Percentiles rank a stretch among this genome's conserved stretches.
Conservation (phyloP, 2,329 filamentous ascomycete species). For the Aspergillus novoparasiticus region DNA sequence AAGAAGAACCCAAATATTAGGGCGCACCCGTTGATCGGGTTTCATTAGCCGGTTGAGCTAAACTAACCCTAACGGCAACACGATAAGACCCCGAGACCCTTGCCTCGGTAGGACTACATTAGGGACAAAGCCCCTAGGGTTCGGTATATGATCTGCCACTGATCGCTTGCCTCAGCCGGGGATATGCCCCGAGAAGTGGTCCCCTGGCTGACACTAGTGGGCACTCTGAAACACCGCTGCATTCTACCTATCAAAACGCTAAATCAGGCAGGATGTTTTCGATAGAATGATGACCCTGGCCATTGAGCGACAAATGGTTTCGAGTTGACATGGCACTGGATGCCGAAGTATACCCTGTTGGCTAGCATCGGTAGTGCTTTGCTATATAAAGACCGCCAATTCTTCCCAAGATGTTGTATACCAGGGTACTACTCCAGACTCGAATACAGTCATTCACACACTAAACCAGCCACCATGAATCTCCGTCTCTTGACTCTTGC, state of each 20-base stretch:
- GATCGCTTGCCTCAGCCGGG: not conserved
- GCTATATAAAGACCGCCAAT: not conserved
- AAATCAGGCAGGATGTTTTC: not conserved
- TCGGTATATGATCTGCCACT: not conserved
- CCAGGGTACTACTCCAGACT: not conserved
- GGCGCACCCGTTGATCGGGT: not conserved
- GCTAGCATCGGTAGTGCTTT: not conserved
- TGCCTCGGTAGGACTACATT: not conserved
- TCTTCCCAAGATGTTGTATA: not conserved
- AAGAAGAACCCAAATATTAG: not conserved
- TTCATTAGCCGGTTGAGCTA: not conserved
- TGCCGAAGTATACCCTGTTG: slow-evolving; percentile 4
- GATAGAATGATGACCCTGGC: not conserved
- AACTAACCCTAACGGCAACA: not conserved
- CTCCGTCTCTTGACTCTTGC: not conserved
- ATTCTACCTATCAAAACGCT: not conserved
- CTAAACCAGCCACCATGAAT: not conserved
- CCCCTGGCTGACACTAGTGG: not conserved
- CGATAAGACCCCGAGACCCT: not conserved
- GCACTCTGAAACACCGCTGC: not conserved
- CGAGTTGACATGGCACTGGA: not conserved
- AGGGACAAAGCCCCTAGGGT: not conserved
- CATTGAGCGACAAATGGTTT: not conserved
- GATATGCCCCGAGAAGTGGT: not conserved
- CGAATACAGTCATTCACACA: not conserved